phyloP scores from a whole-genome alignment of 345 rosid species.

The Pelargonium nanum region DNA sequence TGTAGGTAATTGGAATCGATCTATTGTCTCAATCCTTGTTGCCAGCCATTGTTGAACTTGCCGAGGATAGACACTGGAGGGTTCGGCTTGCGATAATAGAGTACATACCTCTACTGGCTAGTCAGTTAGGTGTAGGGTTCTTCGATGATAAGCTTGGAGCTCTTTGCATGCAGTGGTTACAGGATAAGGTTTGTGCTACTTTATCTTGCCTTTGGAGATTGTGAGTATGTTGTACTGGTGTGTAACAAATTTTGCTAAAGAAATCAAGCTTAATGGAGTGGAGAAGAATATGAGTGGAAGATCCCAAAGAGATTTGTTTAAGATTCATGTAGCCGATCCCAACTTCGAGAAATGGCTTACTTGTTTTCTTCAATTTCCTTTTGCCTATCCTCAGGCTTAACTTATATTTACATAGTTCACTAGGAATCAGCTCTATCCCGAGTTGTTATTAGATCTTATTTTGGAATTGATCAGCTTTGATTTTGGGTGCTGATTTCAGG shows the following conservation, averaged over 20 bases:
- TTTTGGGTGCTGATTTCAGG: constrained; percentile 30
- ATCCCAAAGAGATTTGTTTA: too few relatives aligned
- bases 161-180: constrained; percentile 96
- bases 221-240: neutral
- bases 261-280: too few relatives aligned
- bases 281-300: too few relatives aligned
- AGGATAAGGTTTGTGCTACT: constrained; percentile 63
- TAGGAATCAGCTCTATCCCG: too few relatives aligned
- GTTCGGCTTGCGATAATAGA: constrained; percentile 89
- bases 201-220: neutral
- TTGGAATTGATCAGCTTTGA: too few relatives aligned
- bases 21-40: constrained; percentile 79
- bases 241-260: too few relatives aligned
- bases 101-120: constrained; percentile 83
- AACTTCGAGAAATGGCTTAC: too few relatives aligned
- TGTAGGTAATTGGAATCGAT: constrained; percentile 93
- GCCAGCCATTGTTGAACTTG: constrained; percentile 97
- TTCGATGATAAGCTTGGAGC: constrained; percentile 87
- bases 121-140: constrained; percentile 88
- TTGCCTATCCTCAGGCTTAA: too few relatives aligned
- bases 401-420: too few relatives aligned
- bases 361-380: too few relatives aligned
- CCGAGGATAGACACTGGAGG: constrained; percentile 97
- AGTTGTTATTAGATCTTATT: too few relatives aligned
- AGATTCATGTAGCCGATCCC: too few relatives aligned